These are phyloP conservation scores for Yamadazyma triangularis DNA, from an alignment of 1,139 yeast species.

Conservation along the genomic window DNA sequence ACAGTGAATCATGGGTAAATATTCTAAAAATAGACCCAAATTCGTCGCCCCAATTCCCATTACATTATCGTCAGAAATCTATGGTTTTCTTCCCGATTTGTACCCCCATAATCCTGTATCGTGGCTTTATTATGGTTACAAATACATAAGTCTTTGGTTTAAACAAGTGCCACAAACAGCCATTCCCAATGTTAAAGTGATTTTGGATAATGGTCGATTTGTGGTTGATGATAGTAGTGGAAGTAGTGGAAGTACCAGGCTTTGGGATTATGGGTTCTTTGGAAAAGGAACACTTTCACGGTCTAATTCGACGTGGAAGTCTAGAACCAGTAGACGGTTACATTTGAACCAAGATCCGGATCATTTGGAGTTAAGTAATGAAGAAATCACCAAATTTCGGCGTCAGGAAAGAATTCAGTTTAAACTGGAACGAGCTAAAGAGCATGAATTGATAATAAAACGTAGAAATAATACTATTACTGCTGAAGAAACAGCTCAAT, in stretches of 20 bases:
- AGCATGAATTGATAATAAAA: slow-evolving; percentile 32
- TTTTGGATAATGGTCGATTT: slow-evolving; percentile 33
- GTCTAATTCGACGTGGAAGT: slow-evolving; percentile 88
- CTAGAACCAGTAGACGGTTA: slow-evolving; percentile 50
- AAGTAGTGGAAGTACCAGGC: slow-evolving; percentile 18
- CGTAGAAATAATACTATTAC: slow-evolving; percentile 21
- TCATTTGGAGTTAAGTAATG: slow-evolving; percentile 45
- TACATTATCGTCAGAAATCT: slow-evolving; percentile 28
- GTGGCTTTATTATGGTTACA: slow-evolving; percentile 45
- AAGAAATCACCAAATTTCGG: slow-evolving; percentile 72
- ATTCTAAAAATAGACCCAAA: slow-evolving; percentile 16
- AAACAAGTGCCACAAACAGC: slow-evolving; percentile 24
- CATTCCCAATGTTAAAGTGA: slow-evolving; percentile 20
- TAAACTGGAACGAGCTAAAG: slow-evolving; percentile 49
- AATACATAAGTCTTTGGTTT: slow-evolving; percentile 21
- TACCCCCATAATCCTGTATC: slow-evolving; percentile 58
- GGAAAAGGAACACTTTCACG: slow-evolving; percentile 90
- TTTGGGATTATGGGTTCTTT: slow-evolving; percentile 89
- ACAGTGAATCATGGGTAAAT: no score
- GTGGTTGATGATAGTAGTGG: slow-evolving; percentile 32
- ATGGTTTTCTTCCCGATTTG: slow-evolving; percentile 41
- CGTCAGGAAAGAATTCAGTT: slow-evolving; percentile 70
- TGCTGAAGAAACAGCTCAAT: slow-evolving; percentile 19
- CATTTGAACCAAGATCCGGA: slow-evolving; percentile 38
- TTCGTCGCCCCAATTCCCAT: slow-evolving; percentile 49